Base-by-base conservation (phyloP, 2,329 filamentous ascomycete genomes). In the Cercospora citrullina region DNA sequence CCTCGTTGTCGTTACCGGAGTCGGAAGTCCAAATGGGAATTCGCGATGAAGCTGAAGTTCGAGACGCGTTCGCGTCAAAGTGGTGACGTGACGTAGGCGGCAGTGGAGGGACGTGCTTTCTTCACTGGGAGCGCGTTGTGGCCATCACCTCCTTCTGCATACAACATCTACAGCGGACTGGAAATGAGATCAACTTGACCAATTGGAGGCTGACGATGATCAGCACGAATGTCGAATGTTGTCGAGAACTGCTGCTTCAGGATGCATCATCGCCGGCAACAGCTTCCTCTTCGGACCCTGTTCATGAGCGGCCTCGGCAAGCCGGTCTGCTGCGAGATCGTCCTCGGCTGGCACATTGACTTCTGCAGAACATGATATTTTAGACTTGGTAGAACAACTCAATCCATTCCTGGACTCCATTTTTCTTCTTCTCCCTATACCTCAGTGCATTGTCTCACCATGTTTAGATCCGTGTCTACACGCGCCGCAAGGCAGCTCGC, bases 401-500 rank as follows among this genome's bases (percentile, higher is more conserved):
- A 48, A 4, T 23, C n/a, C 51, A 9, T n/a, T 33, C 16, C 62
- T 59, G 9, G n/a, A 42, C 14, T 48, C 26, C 62, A 39, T 18
- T 55, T 16, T 62, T 7, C 64, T 21, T 4, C 28, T 7, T 57
- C 9, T 36, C 31, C 14, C 18, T 2, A 18, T 2, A 10, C 5
- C 2, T 59, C 16, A 23, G 6, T 18, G 31, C n/a, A 12, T 53
- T 18, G 7, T 36, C 26, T 39, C 31, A 71, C 14, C 39, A 85
- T 85, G 83, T 81, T 83, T 73, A 81, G 79, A 75, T 78, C 81
- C 48, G 68, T 81, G 33, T 75, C 79, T 75, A 69, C 79, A 74
- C 73, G 77, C 73, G 69, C 80, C 78, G 79, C 82, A 79, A 78
- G 73, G 74, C 74, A 74, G 65, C 68, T 78, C 79, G 69, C 75